Conservation (phyloP, 345 rosid species). For the Melastoma malabathricum region DNA sequence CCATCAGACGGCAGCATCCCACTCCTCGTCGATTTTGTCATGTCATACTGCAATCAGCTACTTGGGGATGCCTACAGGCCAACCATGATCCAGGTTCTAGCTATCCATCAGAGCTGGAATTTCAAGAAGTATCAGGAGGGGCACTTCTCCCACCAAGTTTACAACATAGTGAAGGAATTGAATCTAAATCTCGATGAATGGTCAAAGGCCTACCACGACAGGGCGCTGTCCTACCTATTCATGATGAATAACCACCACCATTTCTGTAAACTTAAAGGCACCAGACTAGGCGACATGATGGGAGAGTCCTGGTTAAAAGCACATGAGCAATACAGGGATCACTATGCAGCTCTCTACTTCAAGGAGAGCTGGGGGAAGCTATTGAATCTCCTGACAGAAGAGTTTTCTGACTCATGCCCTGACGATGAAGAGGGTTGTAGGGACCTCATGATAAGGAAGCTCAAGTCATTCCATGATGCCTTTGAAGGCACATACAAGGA, state of each 20-base stretch:
- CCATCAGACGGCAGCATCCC: conserved; percentile 50
- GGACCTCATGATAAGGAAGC: conserved; percentile 23
- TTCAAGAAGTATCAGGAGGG: conserved; percentile 35
- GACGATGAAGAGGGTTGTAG: conserved; percentile 9
- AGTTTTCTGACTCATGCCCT: conserved; percentile 10
- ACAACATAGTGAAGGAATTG: conserved; percentile 38
- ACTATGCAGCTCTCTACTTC: conserved; percentile 45
- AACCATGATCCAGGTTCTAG: conserved; percentile 35
- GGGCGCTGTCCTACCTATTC: conserved; percentile 45
- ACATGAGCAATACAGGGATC: conserved; percentile 56
- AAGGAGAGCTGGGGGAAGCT: conserved; percentile 58
- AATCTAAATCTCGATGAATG: conserved; percentile 57
- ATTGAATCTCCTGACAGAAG: conserved; percentile 17
- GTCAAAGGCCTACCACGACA: conserved; percentile 41
- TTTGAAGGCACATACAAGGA: conserved; percentile 42
- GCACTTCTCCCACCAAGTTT: conserved; percentile 32
- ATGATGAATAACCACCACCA: conserved; percentile 82
- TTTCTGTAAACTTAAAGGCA: conserved; percentile 41
- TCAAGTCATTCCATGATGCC: conserved; percentile 37
- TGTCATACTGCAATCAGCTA: conserved; percentile 54
- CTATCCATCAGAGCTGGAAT: conserved; percentile 57
- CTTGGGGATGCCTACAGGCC: conserved; percentile 38
- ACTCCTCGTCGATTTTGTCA: conserved; percentile 46
- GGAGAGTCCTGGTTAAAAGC: conserved; percentile 66
- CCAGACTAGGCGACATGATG: conserved; percentile 58